Evolutionary conservation across 352 stramenopile species (phyloP), one percentile per base, ranked within the genome.

Genomic region (Peronospora tabacina): DNA sequence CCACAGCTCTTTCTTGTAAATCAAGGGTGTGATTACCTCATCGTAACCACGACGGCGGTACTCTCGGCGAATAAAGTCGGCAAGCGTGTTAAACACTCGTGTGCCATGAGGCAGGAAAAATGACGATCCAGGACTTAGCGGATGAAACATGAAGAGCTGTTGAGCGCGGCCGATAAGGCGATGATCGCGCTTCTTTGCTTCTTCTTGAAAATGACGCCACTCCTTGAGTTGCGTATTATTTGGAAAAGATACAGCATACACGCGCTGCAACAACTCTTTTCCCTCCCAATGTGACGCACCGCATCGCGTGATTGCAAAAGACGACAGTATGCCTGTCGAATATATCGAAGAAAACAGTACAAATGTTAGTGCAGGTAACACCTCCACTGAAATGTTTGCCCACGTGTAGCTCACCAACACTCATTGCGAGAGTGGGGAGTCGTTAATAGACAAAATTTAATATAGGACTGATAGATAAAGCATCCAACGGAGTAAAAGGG

Each of bases 71-170:
- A 95, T 91, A 51, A 92, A 91, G 39, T 79, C 70, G 11, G 66
- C 66, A 10, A 99, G 82, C 41, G 87, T 97, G 68, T 98, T 99
- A 80, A 99, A 99, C 39, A 99, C 92, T 28, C 90, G 82, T 7
- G 94, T 94, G 41, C 97, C 97, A 58, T 98, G 95, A 15, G 97
- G 96, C 24, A 99, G 62, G 72, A 98, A 99, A 69, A 99, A 99
- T 10, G 86, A 91, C 51, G 77, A 97, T 28, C 97, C 97, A 2
- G 97, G 94, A 38, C 87, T 98, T 37, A 99, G 75, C 45, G 89
- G 84, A 53, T 94, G 82, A 66, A 94, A 94, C 66, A 98, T 86
- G 68, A 98, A 98, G 5, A 99, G 87, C 43, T 99, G 85, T 73
- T 99, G 96, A 45, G 92, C 71, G 30, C 80, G 75, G 28, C 95